Evolutionary conservation across 1,139 yeast species (phyloP), one percentile per base, ranked within the genome.

Genomic region (Lodderomyces parapsilosis): DNA sequence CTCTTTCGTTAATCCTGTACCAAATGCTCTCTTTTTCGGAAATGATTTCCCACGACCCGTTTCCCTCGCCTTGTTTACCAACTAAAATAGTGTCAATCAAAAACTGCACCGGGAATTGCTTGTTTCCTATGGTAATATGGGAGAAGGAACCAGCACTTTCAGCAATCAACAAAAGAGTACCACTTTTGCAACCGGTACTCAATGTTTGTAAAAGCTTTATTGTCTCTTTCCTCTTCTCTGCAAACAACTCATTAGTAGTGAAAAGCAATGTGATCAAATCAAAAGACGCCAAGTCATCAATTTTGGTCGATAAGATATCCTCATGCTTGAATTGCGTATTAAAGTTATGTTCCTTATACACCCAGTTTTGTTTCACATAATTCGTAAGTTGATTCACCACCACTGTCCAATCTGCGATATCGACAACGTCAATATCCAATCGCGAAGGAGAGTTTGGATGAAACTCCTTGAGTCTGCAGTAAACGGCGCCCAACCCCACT

Each of bases 71-170:
- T 9, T 68, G 70, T 50, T 71, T 80, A 0, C 89, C 89, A 28
- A 78, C 65, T 30, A 89, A 64, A 1, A 87, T 72, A 39, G 85
- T 86, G 56, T 89, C 95, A 7, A 89, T 71, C 39, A 89, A 68
- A 53, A 85, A 87, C 52, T 87, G 91, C 2, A 89, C 84, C 0
- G 96, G 96, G 64, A 89, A 89, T 50, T 70, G 77, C 57, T 83
- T 86, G 23, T 79, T 63, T 1, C 96, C 96, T 30, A 89, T 74
- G 1, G 81, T 76, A 36, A 89, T 85, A 55, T 87, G 84, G 1
- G 96, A 86, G 60, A 83, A 89, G 3, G 95, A 86, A 0, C 96
- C 96, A 0, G 96, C 96, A 64, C 94, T 84, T 56, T 89, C 96
- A 1, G 88, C 81, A 32, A 89, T 80, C 39, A 89, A 68, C 31